A percentile compares a stretch with the other conserved stretches of the same genome.
These are phyloP conservation scores for Metrosideros polymorpha DNA, from an alignment of 441 rosid species.

Conservation along the genomic window DNA sequence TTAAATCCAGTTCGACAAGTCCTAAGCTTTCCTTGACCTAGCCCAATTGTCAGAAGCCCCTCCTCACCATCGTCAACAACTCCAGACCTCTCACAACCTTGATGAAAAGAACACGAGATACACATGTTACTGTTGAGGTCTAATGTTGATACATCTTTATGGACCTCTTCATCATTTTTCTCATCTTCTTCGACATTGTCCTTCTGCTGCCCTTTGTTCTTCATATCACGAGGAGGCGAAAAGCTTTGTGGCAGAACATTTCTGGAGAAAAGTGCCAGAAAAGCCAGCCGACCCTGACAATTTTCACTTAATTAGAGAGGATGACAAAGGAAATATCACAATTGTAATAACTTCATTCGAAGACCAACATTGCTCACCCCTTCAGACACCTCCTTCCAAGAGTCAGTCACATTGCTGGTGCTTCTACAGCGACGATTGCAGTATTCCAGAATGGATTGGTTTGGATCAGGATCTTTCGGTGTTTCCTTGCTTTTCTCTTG, in stretches of 20 bases:
- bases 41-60: constrained; percentile 46
- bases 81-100: constrained; percentile 28
- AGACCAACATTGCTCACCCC: constrained; percentile 31
- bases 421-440: constrained; percentile 51
- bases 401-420: constrained; percentile 39
- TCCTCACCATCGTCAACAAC: constrained; percentile 19
- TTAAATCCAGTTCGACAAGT: constrained; percentile 73
- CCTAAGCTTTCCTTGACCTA: constrained; percentile 46
- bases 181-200: constrained; percentile 23
- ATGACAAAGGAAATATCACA: background rate
- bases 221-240: constrained; percentile 40
- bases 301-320: background rate
- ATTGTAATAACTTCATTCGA: background rate
- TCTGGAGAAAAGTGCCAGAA: constrained; percentile 85
- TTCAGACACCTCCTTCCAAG: constrained; percentile 91
- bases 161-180: constrained; percentile 12
- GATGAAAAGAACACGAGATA: constrained; percentile 15
- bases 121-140: constrained; percentile 40
- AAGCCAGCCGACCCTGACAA: constrained; percentile 78
- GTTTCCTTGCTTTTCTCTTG: constrained; percentile 44
- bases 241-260: constrained; percentile 88
- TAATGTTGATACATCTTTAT: constrained; percentile 15
- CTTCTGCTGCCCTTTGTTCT: constrained; percentile 15
- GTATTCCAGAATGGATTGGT: constrained; percentile 31
- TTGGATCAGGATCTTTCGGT: constrained; percentile 40